Evolutionary conservation across 306 rosid genomes (phyloP).

Genomic region (Cicer cuneatum): DNA sequence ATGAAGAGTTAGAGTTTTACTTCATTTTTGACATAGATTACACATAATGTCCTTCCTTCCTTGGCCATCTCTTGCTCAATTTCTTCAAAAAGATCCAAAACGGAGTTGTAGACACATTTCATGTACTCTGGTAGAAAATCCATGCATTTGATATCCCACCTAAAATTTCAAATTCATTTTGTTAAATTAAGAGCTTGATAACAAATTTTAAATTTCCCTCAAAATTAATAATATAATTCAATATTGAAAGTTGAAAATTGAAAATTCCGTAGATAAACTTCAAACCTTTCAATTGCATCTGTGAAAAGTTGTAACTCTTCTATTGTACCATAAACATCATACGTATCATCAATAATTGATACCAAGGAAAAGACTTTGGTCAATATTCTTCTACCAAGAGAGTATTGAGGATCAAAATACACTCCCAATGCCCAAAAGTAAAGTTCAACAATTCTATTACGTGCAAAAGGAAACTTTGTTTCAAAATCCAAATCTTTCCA

Average conservation of each 20-base stretch:
- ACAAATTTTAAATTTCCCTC: background rate
- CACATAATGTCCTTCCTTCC: conserved; percentile 29
- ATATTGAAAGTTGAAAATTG: background rate
- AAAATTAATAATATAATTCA: background rate
- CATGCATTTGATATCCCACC: conserved; percentile 43
- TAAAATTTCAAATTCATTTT: background rate
- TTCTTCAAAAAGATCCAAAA: conserved; percentile 40
- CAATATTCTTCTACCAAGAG: conserved; percentile 40
- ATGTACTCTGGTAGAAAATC: conserved; percentile 44
- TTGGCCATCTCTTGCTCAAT: conserved; percentile 39
- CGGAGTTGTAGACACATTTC: conserved; percentile 18
- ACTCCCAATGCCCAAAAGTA: conserved; percentile 55
- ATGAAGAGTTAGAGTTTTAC: conserved; percentile 1
- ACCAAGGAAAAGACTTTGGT: background rate
- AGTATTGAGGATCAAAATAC: conserved; percentile 42
- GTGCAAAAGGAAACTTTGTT: conserved; percentile 41
- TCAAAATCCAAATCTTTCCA: conserved; percentile 52
- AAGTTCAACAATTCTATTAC: conserved; percentile 60
- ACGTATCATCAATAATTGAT: conserved; percentile 54
- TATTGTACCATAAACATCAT: conserved; percentile 60
- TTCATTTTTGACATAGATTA: conserved; percentile 9
- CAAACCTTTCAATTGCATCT: conserved; percentile 52
- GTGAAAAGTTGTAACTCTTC: conserved; percentile 58
- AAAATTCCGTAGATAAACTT: background rate
- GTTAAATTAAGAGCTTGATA: background rate